Percentiles rank a stretch among this genome's conserved stretches.
phyloP scores from a whole-genome alignment of 495 filamentous ascomycete species.

The Neurospora terricola region DNA sequence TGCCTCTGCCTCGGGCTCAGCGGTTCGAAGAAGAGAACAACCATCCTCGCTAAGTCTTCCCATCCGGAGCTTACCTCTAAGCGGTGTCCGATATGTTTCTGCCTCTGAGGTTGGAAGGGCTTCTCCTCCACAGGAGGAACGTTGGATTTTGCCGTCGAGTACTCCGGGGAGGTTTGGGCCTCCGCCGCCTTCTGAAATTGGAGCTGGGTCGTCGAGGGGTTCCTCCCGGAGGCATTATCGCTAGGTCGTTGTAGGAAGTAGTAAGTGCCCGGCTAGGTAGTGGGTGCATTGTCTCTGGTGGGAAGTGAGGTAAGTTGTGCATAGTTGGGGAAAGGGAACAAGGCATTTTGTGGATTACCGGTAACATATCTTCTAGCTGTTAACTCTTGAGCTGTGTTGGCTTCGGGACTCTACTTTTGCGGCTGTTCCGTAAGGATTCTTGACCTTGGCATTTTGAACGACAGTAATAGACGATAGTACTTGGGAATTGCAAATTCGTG shows the following conservation, averaged over 20 bases:
- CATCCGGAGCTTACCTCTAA: background rate
- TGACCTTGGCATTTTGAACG: background rate
- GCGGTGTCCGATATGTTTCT: background rate
- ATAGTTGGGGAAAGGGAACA: background rate
- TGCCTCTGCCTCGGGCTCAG: background rate
- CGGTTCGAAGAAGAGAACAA: background rate
- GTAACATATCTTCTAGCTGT: background rate
- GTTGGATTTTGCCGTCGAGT: background rate
- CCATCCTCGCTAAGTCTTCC: background rate
- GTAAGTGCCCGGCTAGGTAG: background rate
- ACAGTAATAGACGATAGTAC: background rate
- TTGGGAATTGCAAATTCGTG: background rate
- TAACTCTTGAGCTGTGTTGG: background rate
- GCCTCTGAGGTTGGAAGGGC: background rate
- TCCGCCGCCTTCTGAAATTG: background rate
- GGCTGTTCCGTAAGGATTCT: background rate
- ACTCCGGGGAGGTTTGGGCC: background rate
- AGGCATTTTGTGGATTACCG: background rate
- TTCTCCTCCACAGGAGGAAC: too few relatives aligned
- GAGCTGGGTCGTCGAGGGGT: background rate
- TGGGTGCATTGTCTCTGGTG: background rate
- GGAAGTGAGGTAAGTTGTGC: background rate
- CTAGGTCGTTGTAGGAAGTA: background rate
- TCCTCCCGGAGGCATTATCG: background rate
- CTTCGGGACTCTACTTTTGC: background rate